Conservation (phyloP, 1,284 basidiomycete species). For the Cerioporus squamosus region DNA sequence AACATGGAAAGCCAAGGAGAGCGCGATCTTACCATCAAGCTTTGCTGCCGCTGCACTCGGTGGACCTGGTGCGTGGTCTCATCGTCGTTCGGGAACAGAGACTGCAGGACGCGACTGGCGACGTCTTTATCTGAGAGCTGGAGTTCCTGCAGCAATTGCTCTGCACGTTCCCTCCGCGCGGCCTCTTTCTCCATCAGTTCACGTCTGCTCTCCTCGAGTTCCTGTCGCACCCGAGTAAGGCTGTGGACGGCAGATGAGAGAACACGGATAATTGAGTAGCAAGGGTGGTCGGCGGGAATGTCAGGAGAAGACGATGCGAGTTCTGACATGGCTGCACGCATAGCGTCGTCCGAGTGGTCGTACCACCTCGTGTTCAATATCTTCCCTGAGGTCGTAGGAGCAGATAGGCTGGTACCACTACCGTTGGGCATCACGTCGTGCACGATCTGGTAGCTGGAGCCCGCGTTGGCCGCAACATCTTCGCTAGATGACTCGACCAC, state of each 20-base stretch:
- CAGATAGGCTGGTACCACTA: not conserved
- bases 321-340: constrained; percentile 60
- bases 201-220: constrained; percentile 63
- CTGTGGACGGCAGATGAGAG: constrained; percentile 68
- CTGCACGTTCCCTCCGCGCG: constrained; percentile 50
- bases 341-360: constrained; percentile 70
- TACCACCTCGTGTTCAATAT: constrained; percentile 72
- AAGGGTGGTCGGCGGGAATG: constrained; percentile 56
- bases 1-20: not conserved
- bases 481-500: constrained; percentile 57
- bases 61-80: constrained; percentile 54
- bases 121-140: constrained; percentile 64
- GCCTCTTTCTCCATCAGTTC: constrained; percentile 61
- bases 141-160: constrained; percentile 59
- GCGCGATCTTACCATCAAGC: constrained; percentile 51
- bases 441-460: constrained; percentile 23
- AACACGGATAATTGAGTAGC: constrained; percentile 67
- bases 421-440: constrained; percentile 7
- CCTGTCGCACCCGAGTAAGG: constrained; percentile 55
- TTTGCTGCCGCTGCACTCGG: constrained; percentile 56
- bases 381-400: constrained; percentile 35
- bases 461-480: constrained; percentile 22
- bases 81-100: constrained; percentile 68
- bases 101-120: constrained; percentile 65
- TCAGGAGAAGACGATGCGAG: constrained; percentile 49